phyloP scores from a whole-genome alignment of 1,139 yeast species.

The Oligophagozyma castellii region DNA sequence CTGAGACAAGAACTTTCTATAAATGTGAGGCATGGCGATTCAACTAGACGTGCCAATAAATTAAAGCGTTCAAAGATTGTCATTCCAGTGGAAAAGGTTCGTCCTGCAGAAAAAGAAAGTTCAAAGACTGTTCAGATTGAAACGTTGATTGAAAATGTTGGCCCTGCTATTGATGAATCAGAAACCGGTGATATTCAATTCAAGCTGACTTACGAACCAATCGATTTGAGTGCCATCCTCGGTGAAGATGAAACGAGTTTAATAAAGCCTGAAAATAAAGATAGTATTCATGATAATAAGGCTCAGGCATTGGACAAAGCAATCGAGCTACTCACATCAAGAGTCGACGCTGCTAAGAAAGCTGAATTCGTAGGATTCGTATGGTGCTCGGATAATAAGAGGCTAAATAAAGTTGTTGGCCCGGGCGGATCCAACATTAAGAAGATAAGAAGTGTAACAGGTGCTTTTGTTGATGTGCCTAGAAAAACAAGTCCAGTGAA shows the following conservation, averaged over 20 bases:
- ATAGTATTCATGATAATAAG: slow-evolving; percentile 7
- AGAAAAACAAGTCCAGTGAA: slow-evolving; percentile 37
- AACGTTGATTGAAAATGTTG: slow-evolving; percentile 34
- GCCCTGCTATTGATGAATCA: slow-evolving; percentile 12
- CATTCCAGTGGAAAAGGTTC: slow-evolving; percentile 38
- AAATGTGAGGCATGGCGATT: slow-evolving; percentile 48
- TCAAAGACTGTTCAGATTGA: slow-evolving; percentile 29
- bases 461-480: slow-evolving; percentile 52
- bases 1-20: slow-evolving; percentile 43
- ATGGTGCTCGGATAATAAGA: slow-evolving; percentile 32
- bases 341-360: slow-evolving; percentile 24
- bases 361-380: slow-evolving; percentile 34
- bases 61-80: slow-evolving; percentile 30
- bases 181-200: slow-evolving; percentile 41
- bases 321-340: slow-evolving; percentile 20
- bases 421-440: slow-evolving; percentile 59
- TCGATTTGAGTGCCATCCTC: slow-evolving; percentile 19
- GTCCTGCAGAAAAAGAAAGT: slow-evolving; percentile 23
- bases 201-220: slow-evolving; percentile 37
- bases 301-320: slow-evolving; percentile 19
- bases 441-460: slow-evolving; percentile 43
- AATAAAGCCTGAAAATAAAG: slow-evolving; percentile 15
- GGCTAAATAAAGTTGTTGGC: slow-evolving; percentile 53
- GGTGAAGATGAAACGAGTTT: slow-evolving; percentile 31
- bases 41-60: slow-evolving; percentile 36